Conservation (phyloP, 2,329 filamentous ascomycete genomes). For the Xylaria sp. region DNA sequence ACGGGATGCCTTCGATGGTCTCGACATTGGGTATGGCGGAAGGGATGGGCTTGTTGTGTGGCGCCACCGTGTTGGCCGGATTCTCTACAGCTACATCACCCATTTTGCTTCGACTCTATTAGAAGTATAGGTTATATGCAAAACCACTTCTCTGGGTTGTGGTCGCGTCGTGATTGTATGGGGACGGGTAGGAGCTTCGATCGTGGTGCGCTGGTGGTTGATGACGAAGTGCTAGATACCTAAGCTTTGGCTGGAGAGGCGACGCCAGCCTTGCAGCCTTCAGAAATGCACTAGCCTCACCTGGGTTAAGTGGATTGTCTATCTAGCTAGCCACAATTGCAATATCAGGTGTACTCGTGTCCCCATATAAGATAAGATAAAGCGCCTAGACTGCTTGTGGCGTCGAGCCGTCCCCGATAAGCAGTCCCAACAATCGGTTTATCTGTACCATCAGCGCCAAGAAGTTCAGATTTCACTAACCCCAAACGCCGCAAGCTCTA, state of each 20-base stretch:
- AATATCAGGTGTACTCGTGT: not conserved
- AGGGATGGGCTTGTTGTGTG: conserved; percentile 83
- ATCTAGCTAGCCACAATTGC: not conserved
- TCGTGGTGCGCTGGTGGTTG: conserved; percentile 9
- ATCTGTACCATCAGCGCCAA: not conserved
- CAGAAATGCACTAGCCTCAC: conserved; percentile 27
- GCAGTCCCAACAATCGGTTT: too few relatives aligned
- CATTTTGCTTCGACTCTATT: conserved; percentile 65
- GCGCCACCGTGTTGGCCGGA: conserved; percentile 76
- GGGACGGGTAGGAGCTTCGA: not conserved
- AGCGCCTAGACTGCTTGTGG: too few relatives aligned
- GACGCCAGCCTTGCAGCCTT: conserved; percentile 51
- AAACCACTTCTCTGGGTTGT: not conserved
- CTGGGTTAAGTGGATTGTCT: not conserved
- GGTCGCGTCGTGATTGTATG: conserved; percentile 3
- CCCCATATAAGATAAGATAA: too few relatives aligned
- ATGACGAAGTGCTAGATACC: conserved; percentile 10
- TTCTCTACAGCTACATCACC: conserved; percentile 88
- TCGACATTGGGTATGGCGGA: conserved; percentile 91
- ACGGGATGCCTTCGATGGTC: conserved; percentile 83
- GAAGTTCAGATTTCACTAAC: not conserved
- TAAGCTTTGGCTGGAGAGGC: conserved; percentile 25
- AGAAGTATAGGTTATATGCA: not conserved
- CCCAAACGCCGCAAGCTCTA: conserved; percentile 19
- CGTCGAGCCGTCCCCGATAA: too few relatives aligned